Percentiles rank a stretch among this genome's conserved stretches.
phyloP scores from a whole-genome alignment of 2,329 filamentous ascomycete species.

The Monosporascus sp. region DNA sequence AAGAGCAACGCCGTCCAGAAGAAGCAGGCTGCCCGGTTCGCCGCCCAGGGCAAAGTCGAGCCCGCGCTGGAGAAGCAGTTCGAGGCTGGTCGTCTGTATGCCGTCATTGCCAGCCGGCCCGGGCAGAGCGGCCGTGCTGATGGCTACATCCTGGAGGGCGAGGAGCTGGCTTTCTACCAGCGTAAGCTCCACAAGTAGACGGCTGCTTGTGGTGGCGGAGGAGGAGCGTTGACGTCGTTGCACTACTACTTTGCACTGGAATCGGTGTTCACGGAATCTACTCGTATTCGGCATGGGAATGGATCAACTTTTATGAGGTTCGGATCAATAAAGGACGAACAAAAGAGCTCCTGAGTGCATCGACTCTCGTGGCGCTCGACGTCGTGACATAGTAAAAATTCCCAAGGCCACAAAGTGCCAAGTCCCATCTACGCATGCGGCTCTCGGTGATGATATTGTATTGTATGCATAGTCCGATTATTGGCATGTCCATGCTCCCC shows the following conservation, averaged over 20 bases:
- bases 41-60: slow-evolving; percentile 89
- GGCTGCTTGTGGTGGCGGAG: slow-evolving; percentile 10
- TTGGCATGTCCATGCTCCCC: too few species aligned
- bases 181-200: slow-evolving; percentile 97
- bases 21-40: slow-evolving; percentile 89
- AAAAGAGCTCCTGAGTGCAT: slow-evolving; percentile 8
- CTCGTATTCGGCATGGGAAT: slow-evolving; percentile 29
- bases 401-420: too few species aligned
- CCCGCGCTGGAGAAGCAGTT: slow-evolving; percentile 93
- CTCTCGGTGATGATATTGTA: too few species aligned
- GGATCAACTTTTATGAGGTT: slow-evolving; percentile 27
- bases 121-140: slow-evolving; percentile 96
- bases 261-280: slow-evolving; percentile 32
- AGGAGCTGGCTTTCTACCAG: slow-evolving; percentile 99
- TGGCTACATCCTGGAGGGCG: slow-evolving; percentile 97
- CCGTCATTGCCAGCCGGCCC: slow-evolving; percentile 86
- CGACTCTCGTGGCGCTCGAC: not conserved
- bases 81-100: slow-evolving; percentile 96
- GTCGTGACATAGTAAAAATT: too few species aligned
- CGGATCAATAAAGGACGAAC: slow-evolving; percentile 30
- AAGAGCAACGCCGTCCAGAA: slow-evolving; percentile 94
- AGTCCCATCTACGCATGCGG: too few species aligned
- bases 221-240: slow-evolving; percentile 18
- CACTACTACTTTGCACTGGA: slow-evolving; percentile 25
- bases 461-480: too few species aligned